Evolutionary conservation across 305 asterid species (phyloP), one percentile per base, ranked within the genome.

Genomic region (Rubia tinctorum): DNA sequence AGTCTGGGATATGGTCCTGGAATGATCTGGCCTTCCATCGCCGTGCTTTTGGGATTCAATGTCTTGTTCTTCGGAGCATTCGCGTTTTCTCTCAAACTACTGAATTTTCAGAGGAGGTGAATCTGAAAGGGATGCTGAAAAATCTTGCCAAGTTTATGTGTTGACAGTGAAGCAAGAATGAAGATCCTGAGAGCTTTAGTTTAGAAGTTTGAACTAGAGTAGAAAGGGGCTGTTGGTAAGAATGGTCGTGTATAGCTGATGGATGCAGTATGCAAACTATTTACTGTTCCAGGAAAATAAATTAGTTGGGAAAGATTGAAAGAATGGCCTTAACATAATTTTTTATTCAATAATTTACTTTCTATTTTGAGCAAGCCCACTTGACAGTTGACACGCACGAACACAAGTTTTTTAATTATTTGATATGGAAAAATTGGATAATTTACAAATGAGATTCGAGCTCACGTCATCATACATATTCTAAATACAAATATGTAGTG

Each of bases 81-180:
- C 69, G 95, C 96, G 22, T 2, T 83, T 53, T 90, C 98, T 43
- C 83, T 92, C 81, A 90, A 80, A 77, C 56, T 83, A 67, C 87
- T 92, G 70, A 90, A 90, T 76, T 92, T 89, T 81, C 97, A 92
- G 77, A 88, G 64, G 74, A 81, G 98, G 78, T 90, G 11, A 66
- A 37, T 17, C 23, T 14, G 6, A 34, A 34, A 34, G 39, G 20
- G 62, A 9, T 12, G 27, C 27, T 20, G 37, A 22, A 23, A 23
- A 20, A 20, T 59, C 64, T 59, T 59, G 64, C 64, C 17, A 59
- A 59, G 64, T 59, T 59, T 8, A 23, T 10, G 64, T 59, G 37
- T 59, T 9, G 30, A 22, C 64, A 20, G 64, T 59, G 64, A 59
- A 59, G 64, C 64, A 59, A 59, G 64, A 59, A 59, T 59, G 17